Conservation (phyloP, 2,329 filamentous ascomycete genomes). For the Arthrobotrys sphaeroides region DNA sequence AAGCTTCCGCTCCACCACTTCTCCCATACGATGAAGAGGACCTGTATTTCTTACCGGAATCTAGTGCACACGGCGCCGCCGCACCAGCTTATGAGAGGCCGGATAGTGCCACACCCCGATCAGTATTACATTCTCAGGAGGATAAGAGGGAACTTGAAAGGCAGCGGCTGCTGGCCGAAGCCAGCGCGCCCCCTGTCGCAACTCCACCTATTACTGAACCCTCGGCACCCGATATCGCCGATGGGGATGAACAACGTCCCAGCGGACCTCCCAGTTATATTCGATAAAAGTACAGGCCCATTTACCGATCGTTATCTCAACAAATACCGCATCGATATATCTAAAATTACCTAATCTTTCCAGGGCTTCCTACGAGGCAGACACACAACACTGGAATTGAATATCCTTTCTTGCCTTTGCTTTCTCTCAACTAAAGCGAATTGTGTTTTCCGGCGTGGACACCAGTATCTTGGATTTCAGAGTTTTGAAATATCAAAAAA, state of each 20-base stretch:
- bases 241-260: conserved; percentile 29
- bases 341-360: neutral
- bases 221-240: conserved; percentile 53
- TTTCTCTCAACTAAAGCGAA: conserved; percentile 29
- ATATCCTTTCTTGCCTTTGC: neutral
- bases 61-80: conserved; percentile 46
- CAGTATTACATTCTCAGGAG: conserved; percentile 64
- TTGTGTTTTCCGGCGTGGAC: conserved; percentile 27
- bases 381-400: neutral
- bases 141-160: conserved; percentile 84
- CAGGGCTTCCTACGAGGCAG: neutral
- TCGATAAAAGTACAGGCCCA: neutral
- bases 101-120: conserved; percentile 49
- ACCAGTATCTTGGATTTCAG: neutral
- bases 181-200: conserved; percentile 68
- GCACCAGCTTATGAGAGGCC: conserved; percentile 44
- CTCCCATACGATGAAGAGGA: conserved; percentile 60
- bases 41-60: conserved; percentile 57
- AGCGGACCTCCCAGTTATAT: conserved; percentile 48
- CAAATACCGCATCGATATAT: neutral
- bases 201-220: conserved; percentile 55
- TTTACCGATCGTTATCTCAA: neutral
- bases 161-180: conserved; percentile 70
- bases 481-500: too few relatives aligned
- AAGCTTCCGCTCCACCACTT: conserved; percentile 64